Percentiles rank a stretch among this genome's conserved stretches.
Conservation (phyloP, 1,284 basidiomycete species). For the Fistulinella cinereoalba region DNA sequence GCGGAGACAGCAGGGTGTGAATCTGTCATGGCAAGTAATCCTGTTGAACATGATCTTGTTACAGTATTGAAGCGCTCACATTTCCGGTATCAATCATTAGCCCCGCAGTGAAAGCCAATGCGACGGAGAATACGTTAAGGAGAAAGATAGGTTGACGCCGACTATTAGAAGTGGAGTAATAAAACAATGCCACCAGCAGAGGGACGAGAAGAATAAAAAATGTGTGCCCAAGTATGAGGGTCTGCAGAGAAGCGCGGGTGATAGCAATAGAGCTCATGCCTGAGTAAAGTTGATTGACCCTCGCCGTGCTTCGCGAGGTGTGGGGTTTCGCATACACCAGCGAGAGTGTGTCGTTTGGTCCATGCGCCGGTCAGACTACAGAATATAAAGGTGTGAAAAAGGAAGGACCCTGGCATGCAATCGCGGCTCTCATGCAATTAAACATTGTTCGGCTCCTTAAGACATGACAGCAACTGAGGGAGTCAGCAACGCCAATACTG, state of each 20-base stretch:
- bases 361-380: no score
- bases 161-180: constrained; percentile 23
- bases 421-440: no score
- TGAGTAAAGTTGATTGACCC: no score
- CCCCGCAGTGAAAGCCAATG: constrained; percentile 9
- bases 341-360: no score
- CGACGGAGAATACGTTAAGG: constrained; percentile 15
- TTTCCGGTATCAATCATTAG: constrained; percentile 3
- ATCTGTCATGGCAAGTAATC: constrained; percentile 6
- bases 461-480: no score
- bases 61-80: constrained; percentile 2
- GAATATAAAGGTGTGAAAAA: no score
- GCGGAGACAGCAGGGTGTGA: constrained; percentile 12
- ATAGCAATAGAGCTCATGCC: neutral
- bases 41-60: neutral
- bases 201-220: constrained; percentile 20
- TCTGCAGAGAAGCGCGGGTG: neutral
- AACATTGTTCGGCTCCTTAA: no score
- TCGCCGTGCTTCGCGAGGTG: no score
- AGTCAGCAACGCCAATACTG: no score
- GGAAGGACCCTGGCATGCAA: no score
- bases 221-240: constrained; percentile 18
- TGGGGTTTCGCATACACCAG: no score
- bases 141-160: constrained; percentile 26
- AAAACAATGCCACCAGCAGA: constrained; percentile 20